A percentile compares a stretch with the other conserved stretches of the same genome.
Evolutionary conservation across 2,329 filamentous ascomycete genomes (phyloP).

Genomic region (Microdochium nivale): DNA sequence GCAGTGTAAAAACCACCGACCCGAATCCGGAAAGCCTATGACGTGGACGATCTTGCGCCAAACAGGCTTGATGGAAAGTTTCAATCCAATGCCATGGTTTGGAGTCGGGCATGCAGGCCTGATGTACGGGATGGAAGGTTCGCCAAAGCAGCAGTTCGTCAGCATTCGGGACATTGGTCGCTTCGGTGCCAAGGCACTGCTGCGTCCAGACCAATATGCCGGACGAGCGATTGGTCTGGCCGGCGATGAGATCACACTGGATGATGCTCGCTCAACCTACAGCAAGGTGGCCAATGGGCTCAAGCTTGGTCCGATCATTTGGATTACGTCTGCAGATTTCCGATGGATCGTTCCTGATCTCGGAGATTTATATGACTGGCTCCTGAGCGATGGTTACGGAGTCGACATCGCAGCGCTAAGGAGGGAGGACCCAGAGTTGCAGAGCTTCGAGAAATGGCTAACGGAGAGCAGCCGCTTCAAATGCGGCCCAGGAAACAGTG

Average conservation of each 20-base stretch:
- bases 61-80: slow-evolving; percentile 31
- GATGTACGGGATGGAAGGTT: slow-evolving; percentile 18
- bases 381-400: slow-evolving; percentile 23
- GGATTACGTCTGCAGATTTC: slow-evolving; percentile 19
- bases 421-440: slow-evolving; percentile 17
- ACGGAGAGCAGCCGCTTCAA: slow-evolving; percentile 20
- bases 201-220: slow-evolving; percentile 17
- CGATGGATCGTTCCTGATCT: slow-evolving; percentile 16
- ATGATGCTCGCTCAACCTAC: slow-evolving; percentile 23
- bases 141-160: slow-evolving; percentile 25
- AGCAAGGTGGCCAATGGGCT: slow-evolving; percentile 17
- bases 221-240: slow-evolving; percentile 25
- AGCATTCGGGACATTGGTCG: slow-evolving; percentile 26
- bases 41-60: slow-evolving; percentile 27
- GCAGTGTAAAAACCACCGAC: slow-evolving; percentile 23
- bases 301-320: slow-evolving; percentile 21
- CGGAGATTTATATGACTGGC: slow-evolving; percentile 28
- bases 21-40: slow-evolving; percentile 23
- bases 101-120: slow-evolving; percentile 20
- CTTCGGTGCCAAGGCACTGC: slow-evolving; percentile 24
- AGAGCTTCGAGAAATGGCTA: slow-evolving; percentile 28
- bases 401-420: slow-evolving; percentile 24
- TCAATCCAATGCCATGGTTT: slow-evolving; percentile 20
- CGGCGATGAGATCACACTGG: slow-evolving; percentile 29
- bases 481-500: neutral